Base-by-base conservation (phyloP, 768 basidiomycete genomes). In the Mycena polygramma region DNA sequence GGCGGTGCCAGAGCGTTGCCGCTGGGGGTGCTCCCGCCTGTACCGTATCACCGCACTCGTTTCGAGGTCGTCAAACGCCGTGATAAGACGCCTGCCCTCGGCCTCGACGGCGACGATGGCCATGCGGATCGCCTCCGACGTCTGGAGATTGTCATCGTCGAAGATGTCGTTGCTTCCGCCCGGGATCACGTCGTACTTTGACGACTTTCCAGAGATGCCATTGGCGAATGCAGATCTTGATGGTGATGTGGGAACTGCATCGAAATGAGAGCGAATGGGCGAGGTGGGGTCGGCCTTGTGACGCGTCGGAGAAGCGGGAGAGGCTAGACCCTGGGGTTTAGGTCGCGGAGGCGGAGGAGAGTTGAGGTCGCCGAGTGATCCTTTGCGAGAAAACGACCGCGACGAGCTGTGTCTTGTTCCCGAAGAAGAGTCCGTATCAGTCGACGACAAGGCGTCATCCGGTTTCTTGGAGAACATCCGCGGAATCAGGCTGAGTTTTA, bases 41-140 rank as follows among this genome's bases (percentile, higher is more conserved):
- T 84, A 77, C 17, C 85, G 87, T 4, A 87, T 88, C 51, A 89
- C 75, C 24, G 89, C 86, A 57, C 82, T 87, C 41, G 89, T 81
- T 78, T 94, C 91, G 30, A 94, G 83, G 24, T 87, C 85, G 66
- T 88, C 87, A 74, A 94, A 94, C 9, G 92, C 92, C 54, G 91
- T 88, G 36, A 91, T 78, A 35, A 94, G 82, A 14, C 89, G 82
- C 37, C 84, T 80, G 14, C 87, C 88, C 75, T 94, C 93, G 30
- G 87, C 85, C 74, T 94, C 91, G 45, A 92, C 87, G 4, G 81
- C 77, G 65, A 86, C 83, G 62, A 94, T 91, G 65, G 90, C 89
- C 22, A 81, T 80, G 53, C 87, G 88, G 62, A 94, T 88, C 46
- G 89, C 87, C 63, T 83, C 84, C 57, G 87, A 79, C 20, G 89